A percentile compares a stretch with the other conserved stretches of the same genome.
Evolutionary conservation across 148 eudicot genomes (phyloP).

Genomic region (Euryodendron excelsum): DNA sequence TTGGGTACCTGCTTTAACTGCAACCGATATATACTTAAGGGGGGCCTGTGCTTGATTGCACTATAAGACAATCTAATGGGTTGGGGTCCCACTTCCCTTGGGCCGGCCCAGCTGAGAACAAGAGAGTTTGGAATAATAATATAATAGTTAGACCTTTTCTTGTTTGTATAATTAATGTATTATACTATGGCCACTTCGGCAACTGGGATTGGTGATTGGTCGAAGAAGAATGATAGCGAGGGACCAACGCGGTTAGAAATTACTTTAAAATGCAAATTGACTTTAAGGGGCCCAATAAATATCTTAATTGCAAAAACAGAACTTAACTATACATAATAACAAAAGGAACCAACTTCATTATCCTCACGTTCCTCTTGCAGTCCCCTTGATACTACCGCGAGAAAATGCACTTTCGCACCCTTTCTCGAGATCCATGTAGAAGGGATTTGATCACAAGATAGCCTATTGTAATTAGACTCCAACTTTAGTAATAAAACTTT

Average conservation of each 20-base stretch:
- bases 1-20: slow-evolving; percentile 9
- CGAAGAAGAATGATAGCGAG: slow-evolving; percentile 26
- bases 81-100: slow-evolving; percentile 18
- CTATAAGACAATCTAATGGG: slow-evolving; percentile 10
- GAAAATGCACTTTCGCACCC: no score
- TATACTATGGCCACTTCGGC: neutral
- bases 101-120: slow-evolving; percentile 35
- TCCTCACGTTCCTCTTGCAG: no score
- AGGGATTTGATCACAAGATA: no score
- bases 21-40: neutral
- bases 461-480: no score
- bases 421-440: no score
- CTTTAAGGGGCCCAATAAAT: neutral
- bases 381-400: no score
- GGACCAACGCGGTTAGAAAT: neutral
- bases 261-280: neutral
- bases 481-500: no score
- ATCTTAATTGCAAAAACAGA: neutral
- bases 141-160: slow-evolving; percentile 8
- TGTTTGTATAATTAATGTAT: neutral
- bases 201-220: slow-evolving; percentile 24
- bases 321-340: neutral
- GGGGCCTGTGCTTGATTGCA: slow-evolving; percentile 1
- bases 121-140: neutral
- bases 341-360: neutral